Evolutionary conservation across 176 grass and related monocot species (phyloP).

Genomic region (Echinochloa phyllopogon): DNA sequence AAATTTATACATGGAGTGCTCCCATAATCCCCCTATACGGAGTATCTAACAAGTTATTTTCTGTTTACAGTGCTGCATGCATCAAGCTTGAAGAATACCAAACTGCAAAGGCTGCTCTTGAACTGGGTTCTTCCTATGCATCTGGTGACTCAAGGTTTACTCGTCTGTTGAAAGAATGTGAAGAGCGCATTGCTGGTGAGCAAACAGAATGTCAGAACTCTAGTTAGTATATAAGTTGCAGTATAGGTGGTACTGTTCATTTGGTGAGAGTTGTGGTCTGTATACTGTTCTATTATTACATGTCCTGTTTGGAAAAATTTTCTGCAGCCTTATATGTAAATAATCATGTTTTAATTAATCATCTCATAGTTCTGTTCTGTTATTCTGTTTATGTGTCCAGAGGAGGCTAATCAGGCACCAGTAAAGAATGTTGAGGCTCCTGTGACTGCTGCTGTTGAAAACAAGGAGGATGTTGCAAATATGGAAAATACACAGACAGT

Average conservation of each 20-base stretch:
- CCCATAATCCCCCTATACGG: background rate
- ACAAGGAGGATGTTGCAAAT: conserved; percentile 29
- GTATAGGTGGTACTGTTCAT: background rate
- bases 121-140: conserved; percentile 62
- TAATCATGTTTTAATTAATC: background rate
- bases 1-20: background rate
- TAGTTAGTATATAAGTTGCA: background rate
- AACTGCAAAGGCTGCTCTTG: conserved; percentile 86
- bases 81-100: conserved; percentile 91
- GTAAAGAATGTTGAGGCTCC: conserved; percentile 46
- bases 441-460: conserved; percentile 33
- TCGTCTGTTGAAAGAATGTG: conserved; percentile 77
- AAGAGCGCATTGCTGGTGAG: conserved; percentile 75
- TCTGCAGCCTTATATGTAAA: background rate
- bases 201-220: background rate
- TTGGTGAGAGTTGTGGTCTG: background rate
- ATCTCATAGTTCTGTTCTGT: background rate
- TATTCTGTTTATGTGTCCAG: conserved; percentile 44
- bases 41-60: background rate
- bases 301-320: background rate
- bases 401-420: conserved; percentile 53
- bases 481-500: conserved; percentile 46
- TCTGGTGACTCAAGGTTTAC: conserved; percentile 79
- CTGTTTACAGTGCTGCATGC: conserved; percentile 69
- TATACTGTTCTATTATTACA: background rate